Base-by-base conservation (phyloP, 148 eudicot species). In the Rhododendron kiyosumense region DNA sequence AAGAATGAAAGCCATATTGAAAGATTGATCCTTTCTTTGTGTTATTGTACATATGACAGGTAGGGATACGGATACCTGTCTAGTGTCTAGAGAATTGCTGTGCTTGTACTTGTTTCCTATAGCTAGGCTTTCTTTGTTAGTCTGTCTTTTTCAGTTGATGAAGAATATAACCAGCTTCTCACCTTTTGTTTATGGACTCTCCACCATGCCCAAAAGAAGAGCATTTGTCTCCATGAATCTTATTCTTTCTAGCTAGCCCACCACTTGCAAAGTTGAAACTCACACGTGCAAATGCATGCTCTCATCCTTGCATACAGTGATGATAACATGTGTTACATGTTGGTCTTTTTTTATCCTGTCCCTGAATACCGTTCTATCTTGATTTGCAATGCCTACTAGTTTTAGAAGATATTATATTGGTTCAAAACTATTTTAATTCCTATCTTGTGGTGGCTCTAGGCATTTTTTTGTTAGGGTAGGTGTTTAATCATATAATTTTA, bases 191-290 rank as follows among this genome's bases (percentile, higher is more conserved):
- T 79, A 75, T 88, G 88, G 86, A 75, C 73, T 88, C 81, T 86
- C 88, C 90, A 86, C 88, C 90, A 86, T 84, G 81, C 75, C 84
- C 63, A 49, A 86, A 87, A 86, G 85, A 84, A 59, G n/a, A 77
- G 85, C 80, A 74, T 32, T 87, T 81, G 71, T 74, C 76, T 81
- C 49, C 81, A 69, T 80, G 89, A 81, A 88, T 84, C 86, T 81
- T 71, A 81, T 80, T 80, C 85, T 84, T 48, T 78, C 26, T 14
- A 32, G 30, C 26, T 14, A 32, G 20, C 84, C 30, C 51, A 45
- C 83, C 74, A 74, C 82, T 73, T 14, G 20, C 20, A 71, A 18
- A 78, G 65, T 82, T 75, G 84, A 17, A 14, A 87, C 46, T 46
- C 79, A 67, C 30, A 84, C 84, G 73, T 36, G 83, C 77, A 30